Evolutionary conservation across 1,284 basidiomycete genomes (phyloP), one percentile per base, ranked within the genome.

Genomic region (Ceratobasidium papillatum): DNA sequence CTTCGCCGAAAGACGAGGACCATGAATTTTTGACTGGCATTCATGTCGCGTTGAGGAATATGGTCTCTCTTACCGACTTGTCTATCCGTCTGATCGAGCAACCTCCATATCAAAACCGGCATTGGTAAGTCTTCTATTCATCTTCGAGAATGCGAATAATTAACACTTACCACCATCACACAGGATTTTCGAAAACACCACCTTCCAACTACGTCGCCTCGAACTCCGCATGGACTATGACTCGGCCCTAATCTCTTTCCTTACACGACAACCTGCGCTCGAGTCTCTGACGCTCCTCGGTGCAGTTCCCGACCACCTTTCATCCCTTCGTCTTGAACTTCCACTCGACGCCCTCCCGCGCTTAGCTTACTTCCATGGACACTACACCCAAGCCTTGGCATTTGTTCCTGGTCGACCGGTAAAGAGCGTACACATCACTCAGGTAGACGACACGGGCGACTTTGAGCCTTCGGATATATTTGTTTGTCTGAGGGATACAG

Each of bases 201-300:
- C 45, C 25, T 72, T 72, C 45, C 69, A 62, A 25, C 69, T 72
- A 14, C 43, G 43, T 7, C 58, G 58, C 19, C 56, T 72, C 7
- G 58, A 72, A 34, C 58, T 72, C 12, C 56, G 69, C 9, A 72
- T 72, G 69, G 69, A 72, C 38, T 72, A 72, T 30, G 69, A 72
- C 45, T 72, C 69, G 30, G 69, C 49, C 27, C 58, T 72, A 2
- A 62, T 72, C 27, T 27, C 30, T 17, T 72, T 72, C 27, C 58
- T 72, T 22, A 51, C 58, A 3, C 43, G 58, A n/a, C 69, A 72
- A 49, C 58, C 69, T 12, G 27, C 27, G 4, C 43, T 72, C 25
- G 58, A 72, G 45, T 61, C 56, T 7, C 58, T 72, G 1, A 72
- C 69, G 1, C 58, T 72, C 9, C 69, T 72, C 3, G 69, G 69